Evolutionary conservation across 2,329 filamentous ascomycete species (phyloP).

Genomic region (Colletotrichum sojae): DNA sequence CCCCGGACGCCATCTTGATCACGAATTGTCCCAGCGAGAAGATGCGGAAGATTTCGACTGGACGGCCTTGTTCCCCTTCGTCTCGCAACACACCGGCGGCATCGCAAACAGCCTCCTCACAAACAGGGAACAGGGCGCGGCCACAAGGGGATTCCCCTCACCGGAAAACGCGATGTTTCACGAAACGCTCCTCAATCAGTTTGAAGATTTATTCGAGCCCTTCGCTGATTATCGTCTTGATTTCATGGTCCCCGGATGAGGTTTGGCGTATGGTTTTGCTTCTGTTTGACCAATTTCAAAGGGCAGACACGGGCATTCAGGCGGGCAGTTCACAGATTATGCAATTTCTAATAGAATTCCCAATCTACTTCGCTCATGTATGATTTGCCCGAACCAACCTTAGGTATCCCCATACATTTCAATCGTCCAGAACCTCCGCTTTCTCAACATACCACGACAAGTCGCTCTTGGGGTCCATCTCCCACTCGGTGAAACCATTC

Average conservation of each 20-base stretch:
- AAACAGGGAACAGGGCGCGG: constrained; percentile 41
- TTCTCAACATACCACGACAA: constrained; percentile 47
- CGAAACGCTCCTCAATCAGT: constrained; percentile 44
- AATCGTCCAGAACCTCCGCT: constrained; percentile 16
- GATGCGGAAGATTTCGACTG: constrained; percentile 46
- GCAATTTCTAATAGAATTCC: no score
- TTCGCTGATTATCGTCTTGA: constrained; percentile 36
- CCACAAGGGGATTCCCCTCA: constrained; percentile 41
- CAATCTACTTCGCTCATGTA: no score
- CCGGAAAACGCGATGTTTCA: constrained; percentile 44
- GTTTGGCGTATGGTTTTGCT: no score
- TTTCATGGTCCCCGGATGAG: constrained; percentile 28
- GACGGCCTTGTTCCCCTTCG: constrained; percentile 53
- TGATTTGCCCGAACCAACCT: no score
- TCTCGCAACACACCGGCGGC: constrained; percentile 48
- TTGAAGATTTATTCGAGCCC: constrained; percentile 44
- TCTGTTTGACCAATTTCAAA: no score
- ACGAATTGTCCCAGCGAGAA: constrained; percentile 12
- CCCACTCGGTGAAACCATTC: constrained; percentile 59
- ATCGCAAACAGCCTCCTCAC: constrained; percentile 47
- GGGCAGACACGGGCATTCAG: no score
- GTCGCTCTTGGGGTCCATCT: constrained; percentile 51
- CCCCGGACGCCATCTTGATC: background rate
- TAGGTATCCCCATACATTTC: background rate
- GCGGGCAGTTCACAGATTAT: no score